These are phyloP conservation scores for Dendrobium huoshanense DNA, from an alignment of 106 monocot genomes.

Conservation along the genomic window DNA sequence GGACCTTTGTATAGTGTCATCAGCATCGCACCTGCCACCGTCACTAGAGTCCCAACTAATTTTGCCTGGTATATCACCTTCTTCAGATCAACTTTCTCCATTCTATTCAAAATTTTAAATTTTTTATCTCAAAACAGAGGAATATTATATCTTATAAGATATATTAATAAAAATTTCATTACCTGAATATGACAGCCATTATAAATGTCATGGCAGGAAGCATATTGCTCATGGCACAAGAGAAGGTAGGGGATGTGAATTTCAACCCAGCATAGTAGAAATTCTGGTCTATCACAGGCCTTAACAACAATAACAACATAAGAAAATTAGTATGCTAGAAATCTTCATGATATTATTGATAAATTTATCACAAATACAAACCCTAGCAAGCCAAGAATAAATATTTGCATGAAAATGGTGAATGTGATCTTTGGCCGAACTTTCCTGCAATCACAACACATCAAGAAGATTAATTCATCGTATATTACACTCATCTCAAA, in stretches of 20 bases:
- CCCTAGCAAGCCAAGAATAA: conserved; percentile 50
- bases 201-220: conserved; percentile 77
- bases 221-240: conserved; percentile 83
- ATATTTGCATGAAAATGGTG: conserved; percentile 62
- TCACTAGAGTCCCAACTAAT: conserved; percentile 33
- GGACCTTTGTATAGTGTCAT: conserved; percentile 51
- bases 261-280: conserved; percentile 75
- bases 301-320: not conserved
- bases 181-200: conserved; percentile 58
- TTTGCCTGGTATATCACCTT: conserved; percentile 39
- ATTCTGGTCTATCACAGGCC: conserved; percentile 75
- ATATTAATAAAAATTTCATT: not conserved
- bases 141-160: too few relatives aligned
- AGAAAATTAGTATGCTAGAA: not conserved
- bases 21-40: conserved; percentile 44
- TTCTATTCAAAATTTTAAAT: conserved; percentile 16
- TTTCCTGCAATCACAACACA: conserved; percentile 34
- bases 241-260: conserved; percentile 66
- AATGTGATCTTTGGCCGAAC: conserved; percentile 59
- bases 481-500: too few relatives aligned
- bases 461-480: not conserved
- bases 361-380: not conserved
- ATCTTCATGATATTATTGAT: not conserved
- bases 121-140: not conserved
- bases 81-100: conserved; percentile 46